phyloP scores from a whole-genome alignment of 2,329 filamentous ascomycete species.

The Neurospora crassa region DNA sequence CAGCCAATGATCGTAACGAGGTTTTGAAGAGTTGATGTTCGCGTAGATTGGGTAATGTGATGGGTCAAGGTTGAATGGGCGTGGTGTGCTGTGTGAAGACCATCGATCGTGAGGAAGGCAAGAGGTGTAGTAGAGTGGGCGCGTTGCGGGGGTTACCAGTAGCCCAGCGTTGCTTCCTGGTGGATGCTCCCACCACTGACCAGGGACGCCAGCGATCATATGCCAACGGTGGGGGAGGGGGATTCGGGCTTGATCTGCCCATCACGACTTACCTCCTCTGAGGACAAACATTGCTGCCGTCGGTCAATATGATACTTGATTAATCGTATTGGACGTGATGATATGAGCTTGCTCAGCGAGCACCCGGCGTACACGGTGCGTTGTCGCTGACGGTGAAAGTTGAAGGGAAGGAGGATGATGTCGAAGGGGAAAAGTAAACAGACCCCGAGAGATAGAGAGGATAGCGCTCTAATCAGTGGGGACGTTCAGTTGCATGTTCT shows the following conservation, averaged over 20 bases:
- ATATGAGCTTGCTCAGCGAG: neutral
- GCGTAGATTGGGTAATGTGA: neutral
- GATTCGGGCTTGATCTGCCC: neutral
- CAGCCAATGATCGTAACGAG: slow-evolving; percentile 1
- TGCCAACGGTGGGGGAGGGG: neutral
- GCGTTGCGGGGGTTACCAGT: neutral
- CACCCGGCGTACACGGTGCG: neutral
- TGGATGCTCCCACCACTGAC: neutral
- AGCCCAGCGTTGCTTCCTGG: neutral
- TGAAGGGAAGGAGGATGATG: neutral
- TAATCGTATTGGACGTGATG: neutral
- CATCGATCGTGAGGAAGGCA: neutral
- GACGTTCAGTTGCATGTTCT: neutral
- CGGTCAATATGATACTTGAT: neutral
- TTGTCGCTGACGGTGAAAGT: neutral
- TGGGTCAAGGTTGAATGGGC: neutral
- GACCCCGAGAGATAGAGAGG: neutral
- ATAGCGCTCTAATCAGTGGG: neutral
- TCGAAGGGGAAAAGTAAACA: neutral
- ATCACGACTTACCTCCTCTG: slow-evolving; percentile 31
- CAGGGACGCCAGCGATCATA: neutral
- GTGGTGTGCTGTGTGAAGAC: neutral
- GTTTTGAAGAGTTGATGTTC: neutral
- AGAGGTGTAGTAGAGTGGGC: neutral
- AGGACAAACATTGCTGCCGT: slow-evolving; percentile 31